phyloP scores from a whole-genome alignment of 305 asterid species.

The Petunia hybrid region DNA sequence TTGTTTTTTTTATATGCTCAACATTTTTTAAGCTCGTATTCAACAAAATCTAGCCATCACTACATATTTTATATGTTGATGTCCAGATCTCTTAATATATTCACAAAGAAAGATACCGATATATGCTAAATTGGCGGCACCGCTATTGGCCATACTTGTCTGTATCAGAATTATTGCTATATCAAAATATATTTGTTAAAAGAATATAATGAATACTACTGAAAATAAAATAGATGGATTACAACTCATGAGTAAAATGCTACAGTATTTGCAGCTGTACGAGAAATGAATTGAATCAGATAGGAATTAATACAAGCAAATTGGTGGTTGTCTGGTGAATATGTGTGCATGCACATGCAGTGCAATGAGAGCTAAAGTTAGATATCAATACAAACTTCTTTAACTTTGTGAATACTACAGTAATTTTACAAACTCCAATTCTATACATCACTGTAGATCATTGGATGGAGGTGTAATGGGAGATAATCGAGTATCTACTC shows the following conservation, averaged over 20 bases:
- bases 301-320: neutral
- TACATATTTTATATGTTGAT: neutral
- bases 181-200: neutral
- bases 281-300: neutral
- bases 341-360: neutral
- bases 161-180: neutral
- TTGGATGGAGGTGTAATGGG: neutral
- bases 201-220: neutral
- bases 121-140: neutral
- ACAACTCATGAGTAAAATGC: neutral
- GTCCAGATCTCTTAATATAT: slow-evolving; percentile 9
- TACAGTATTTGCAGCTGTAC: neutral
- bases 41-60: slow-evolving; percentile 9
- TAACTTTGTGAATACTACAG: neutral
- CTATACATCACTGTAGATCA: neutral
- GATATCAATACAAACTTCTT: neutral
- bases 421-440: neutral
- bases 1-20: neutral
- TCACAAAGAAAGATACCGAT: neutral
- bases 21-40: neutral
- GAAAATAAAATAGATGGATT: neutral
- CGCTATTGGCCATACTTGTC: neutral
- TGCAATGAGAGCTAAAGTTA: neutral
- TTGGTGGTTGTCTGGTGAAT: neutral
- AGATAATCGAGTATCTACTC: too few species aligned